Conservation (phyloP, 225 moss, liverwort and hornwort species). For the Polytrichum commune region DNA sequence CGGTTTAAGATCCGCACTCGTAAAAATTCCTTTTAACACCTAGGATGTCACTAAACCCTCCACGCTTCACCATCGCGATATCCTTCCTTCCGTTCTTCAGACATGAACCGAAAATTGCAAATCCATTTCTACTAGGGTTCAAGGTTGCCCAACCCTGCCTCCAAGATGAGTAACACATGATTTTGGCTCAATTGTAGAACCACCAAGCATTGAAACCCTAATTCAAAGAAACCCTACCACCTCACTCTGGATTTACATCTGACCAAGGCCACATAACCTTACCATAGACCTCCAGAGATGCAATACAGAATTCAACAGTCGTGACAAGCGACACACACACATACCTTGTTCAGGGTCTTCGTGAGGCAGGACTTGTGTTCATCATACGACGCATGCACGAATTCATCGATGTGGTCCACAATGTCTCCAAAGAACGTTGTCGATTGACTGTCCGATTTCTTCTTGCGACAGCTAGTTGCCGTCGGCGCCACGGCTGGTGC, state of each 20-base stretch:
- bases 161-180: neutral
- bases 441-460: conserved; percentile 57
- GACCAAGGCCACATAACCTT: neutral
- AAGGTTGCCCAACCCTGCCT: neutral
- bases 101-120: too few relatives aligned
- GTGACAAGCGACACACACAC: neutral
- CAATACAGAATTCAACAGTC: too few relatives aligned
- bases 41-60: too few relatives aligned
- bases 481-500: conserved; percentile 15
- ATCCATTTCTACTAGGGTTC: too few relatives aligned
- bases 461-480: conserved; percentile 69
- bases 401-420: conserved; percentile 81
- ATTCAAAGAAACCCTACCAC: neutral
- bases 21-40: too few relatives aligned
- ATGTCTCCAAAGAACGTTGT: conserved; percentile 72
- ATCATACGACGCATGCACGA: conserved; percentile 82
- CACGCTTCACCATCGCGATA: too few relatives aligned
- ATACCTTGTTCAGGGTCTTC: conserved; percentile 75
- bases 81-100: too few relatives aligned
- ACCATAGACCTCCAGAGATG: neutral
- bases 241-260: too few relatives aligned
- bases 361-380: conserved; percentile 88
- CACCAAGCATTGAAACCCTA: neutral
- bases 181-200: neutral
- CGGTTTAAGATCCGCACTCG: too few relatives aligned